Base-by-base conservation (phyloP, 805 yeast species). In the Starmerella tilneyi region DNA sequence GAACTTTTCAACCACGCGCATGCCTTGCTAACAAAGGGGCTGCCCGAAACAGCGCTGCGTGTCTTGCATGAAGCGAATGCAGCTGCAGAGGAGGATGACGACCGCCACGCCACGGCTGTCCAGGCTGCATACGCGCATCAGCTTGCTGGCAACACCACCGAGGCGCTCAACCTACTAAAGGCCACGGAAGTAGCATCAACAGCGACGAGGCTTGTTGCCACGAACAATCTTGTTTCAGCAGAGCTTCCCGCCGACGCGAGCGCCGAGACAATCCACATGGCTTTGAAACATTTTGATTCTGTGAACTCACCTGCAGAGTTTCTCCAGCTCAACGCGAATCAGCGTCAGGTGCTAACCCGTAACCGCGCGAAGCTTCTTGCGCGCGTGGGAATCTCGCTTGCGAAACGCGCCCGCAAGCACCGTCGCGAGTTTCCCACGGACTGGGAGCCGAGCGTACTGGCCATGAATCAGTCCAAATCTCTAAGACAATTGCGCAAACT, bases 91-190 rank as follows among this genome's bases (percentile, higher is more conserved):
- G 64, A 70, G 22, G 65, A 62, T 7, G 71, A 68, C 8, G 83
- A 78, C 47, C 63, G 69, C 41, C 57, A 64, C 5, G 55, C 61
- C 33, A 84, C 79, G 17, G 60, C 70, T 47, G 59, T 78, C 35
- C 81, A 81, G 51, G 72, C 72, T 24, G 79, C 83, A 2, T 79
- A 71, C 53, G 72, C 74, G 16, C 62, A 73, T 43, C 70, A 68
- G 29, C 45, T 63, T 13, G 38, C 51, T 30, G 72, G 72, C 7
- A 55, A 69, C 13, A 7, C 15, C 17, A 26, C 37, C 43, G 35
- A 32, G 17, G 52, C 49, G 2, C 40, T 56, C 30, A 46, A 54
- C 2, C 59, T 75, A 3, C 62, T 76, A 42, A 54, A 64, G 3
- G 51, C 58, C 2, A 50, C 70, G 3, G 33, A 28, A 4, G 19